Base-by-base conservation (phyloP, 129 eudicot species). In the Solidago caesia region DNA sequence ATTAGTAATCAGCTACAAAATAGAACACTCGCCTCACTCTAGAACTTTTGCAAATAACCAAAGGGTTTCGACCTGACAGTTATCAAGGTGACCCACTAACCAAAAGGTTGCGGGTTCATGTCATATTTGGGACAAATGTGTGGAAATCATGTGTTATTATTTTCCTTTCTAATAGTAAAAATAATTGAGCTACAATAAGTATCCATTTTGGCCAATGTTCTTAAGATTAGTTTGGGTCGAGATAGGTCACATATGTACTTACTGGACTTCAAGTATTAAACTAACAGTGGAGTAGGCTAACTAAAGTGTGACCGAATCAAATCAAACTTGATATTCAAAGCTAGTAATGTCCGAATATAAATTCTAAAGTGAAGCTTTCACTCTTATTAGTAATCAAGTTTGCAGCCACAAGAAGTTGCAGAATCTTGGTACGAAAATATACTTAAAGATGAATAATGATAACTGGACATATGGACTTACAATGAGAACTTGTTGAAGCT, bases 401-500 rank as follows among this genome's bases (percentile, higher is more conserved):
- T 39, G 11, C 13, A 15, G n/a, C 29, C 44, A 71, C 15, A 16
- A 56, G 43, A 56, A 52, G 64, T 52, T 44, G 21, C 59, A 53
- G 44, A 27, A 58, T 42, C 76, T 58, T 43, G 68, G 43, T 27
- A 21, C 21, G 21, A 21, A 21, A 21, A 21, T 21, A 21, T 21
- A 65, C 12, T 27, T 10, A 63, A 63, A 63, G 25, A 74, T 42
- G 64, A 49, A 63, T 12, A 12, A 51, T 75, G 49, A 44, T 44
- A 59, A 77, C 39, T 15, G 55, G 70, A 62, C 41, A 42, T 13
- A 49, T 13, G 8, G 62, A 72, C 82, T 79, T 73, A 73, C 83
- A 73, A 7, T 79, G 69, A 57, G 65, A 65, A 46, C 64, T 76
- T 47, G 39, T 71, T 75, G 57, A 73, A 21, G 48, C 75, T 67